Conservation (phyloP, 495 filamentous ascomycete genomes). For the Rhizodiscina lignyota region DNA sequence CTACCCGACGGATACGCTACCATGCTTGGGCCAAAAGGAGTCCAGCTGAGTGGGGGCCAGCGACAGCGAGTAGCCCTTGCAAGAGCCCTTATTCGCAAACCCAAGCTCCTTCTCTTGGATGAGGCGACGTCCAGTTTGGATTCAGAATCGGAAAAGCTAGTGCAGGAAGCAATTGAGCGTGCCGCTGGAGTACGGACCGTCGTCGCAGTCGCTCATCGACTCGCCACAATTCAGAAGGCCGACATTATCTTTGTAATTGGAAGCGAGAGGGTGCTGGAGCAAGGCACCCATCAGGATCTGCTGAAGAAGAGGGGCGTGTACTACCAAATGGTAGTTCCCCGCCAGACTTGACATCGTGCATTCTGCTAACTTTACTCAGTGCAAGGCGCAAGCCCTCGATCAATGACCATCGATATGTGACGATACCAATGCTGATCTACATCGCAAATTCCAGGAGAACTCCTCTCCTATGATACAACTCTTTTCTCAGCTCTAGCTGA, state of each 20-base stretch:
- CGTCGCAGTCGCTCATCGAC: slow-evolving; percentile 13
- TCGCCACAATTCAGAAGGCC: slow-evolving; percentile 42
- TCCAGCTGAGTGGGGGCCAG: slow-evolving; percentile 67
- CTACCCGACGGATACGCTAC: slow-evolving; percentile 59
- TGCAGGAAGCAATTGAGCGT: slow-evolving; percentile 54
- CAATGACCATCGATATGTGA: too few relatives aligned
- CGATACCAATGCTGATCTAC: too few relatives aligned
- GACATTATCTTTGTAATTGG: slow-evolving; percentile 78
- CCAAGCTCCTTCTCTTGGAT: slow-evolving; percentile 58
- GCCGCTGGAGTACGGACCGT: slow-evolving; percentile 13
- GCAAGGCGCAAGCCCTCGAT: too few relatives aligned
- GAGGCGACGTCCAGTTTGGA: slow-evolving; percentile 74
- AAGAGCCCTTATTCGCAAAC: slow-evolving; percentile 52
- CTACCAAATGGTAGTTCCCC: slow-evolving; percentile 46
- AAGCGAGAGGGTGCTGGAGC: slow-evolving; percentile 54
- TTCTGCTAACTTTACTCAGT: too few relatives aligned
- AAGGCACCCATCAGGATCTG: slow-evolving; percentile 53
- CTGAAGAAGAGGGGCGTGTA: slow-evolving; percentile 53
- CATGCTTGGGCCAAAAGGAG: slow-evolving; percentile 58
- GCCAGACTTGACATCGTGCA: too few relatives aligned
- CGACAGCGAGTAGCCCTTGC: slow-evolving; percentile 72
- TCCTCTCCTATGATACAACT: too few relatives aligned
- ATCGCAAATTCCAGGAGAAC: too few relatives aligned
- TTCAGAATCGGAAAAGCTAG: slow-evolving; percentile 66
- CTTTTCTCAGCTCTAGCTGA: too few relatives aligned